Percentiles rank a stretch among this genome's conserved stretches.
These are phyloP conservation scores for Vishniacozyma victoriae DNA, from an alignment of 768 basidiomycete genomes.

Conservation along the genomic window DNA sequence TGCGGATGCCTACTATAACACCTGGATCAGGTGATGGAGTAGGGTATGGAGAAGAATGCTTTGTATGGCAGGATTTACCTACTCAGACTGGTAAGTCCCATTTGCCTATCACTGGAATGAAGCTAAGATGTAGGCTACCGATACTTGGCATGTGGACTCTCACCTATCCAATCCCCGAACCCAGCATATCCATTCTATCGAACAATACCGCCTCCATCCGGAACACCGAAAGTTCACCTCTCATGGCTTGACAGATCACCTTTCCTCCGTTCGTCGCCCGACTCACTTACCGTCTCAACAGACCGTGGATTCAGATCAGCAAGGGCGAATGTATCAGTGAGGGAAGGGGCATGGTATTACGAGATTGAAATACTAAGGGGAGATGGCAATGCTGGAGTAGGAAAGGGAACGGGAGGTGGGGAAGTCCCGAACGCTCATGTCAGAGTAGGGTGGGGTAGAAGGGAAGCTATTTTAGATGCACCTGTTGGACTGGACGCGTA, in stretches of 20 bases:
- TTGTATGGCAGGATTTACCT: slow-evolving; percentile 39
- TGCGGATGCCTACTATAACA: slow-evolving; percentile 10
- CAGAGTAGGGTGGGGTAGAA: slow-evolving; percentile 80
- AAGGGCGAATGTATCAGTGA: slow-evolving; percentile 78
- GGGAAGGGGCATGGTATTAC: slow-evolving; percentile 89
- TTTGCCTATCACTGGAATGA: neutral
- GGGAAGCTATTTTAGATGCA: slow-evolving; percentile 88
- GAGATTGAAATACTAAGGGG: slow-evolving; percentile 69
- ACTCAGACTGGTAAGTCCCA: slow-evolving; percentile 13
- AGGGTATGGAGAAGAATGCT: slow-evolving; percentile 40
- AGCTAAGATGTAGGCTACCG: slow-evolving; percentile 27
- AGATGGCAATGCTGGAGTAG: slow-evolving; percentile 51
- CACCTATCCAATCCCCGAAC: slow-evolving; percentile 31
- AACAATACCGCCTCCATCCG: slow-evolving; percentile 23
- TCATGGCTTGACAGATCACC: slow-evolving; percentile 43
- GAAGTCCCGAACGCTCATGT: slow-evolving; percentile 59
- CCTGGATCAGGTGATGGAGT: slow-evolving; percentile 30
- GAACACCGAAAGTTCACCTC: slow-evolving; percentile 33
- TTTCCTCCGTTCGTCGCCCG: slow-evolving; percentile 36
- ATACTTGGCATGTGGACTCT: slow-evolving; percentile 35
- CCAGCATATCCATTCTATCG: slow-evolving; percentile 39
- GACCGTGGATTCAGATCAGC: slow-evolving; percentile 87
- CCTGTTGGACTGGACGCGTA: slow-evolving; percentile 93
- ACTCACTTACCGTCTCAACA: slow-evolving; percentile 51
- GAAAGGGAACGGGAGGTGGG: slow-evolving; percentile 47